Conservation (phyloP, 2,329 filamentous ascomycete species). For the Colletotrichum spaethianum region DNA sequence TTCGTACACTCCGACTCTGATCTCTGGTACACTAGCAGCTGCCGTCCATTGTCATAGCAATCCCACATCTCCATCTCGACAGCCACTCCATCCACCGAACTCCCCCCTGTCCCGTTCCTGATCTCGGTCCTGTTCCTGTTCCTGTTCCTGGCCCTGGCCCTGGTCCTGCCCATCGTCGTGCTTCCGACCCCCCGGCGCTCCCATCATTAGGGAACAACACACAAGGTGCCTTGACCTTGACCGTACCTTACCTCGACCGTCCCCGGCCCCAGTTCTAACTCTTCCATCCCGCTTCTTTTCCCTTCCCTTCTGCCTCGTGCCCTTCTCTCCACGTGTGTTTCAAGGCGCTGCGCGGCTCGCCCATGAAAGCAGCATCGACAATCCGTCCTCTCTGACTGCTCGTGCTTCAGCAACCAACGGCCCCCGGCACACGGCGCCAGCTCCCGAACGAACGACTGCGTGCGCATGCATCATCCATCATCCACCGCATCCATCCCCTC, state of each 20-base stretch:
- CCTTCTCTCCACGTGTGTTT: conserved; percentile 20
- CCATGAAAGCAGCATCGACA: conserved; percentile 19
- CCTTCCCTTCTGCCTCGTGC: conserved; percentile 10
- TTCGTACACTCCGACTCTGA: background rate
- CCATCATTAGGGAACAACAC: background rate
- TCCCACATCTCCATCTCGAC: background rate
- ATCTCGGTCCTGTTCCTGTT: background rate
- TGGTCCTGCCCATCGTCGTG: background rate
- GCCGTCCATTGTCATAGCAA: too few relatives aligned
- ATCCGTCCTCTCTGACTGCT: conserved; percentile 30
- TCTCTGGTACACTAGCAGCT: too few relatives aligned
- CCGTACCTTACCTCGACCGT: background rate
- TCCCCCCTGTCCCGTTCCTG: background rate
- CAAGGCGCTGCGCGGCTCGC: conserved; percentile 4
- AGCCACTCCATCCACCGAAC: background rate
- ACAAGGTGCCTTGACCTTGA: background rate
- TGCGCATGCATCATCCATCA: background rate
- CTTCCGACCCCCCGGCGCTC: background rate
- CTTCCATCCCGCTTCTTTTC: conserved; percentile 30
- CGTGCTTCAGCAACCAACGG: conserved; percentile 22
- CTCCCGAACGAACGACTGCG: background rate
- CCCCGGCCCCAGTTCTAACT: background rate
- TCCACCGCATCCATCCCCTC: background rate
- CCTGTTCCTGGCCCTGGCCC: background rate
- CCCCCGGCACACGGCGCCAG: background rate